Evolutionary conservation across 1,284 basidiomycete species (phyloP).

Genomic region (Sphaerobolus stellatus): DNA sequence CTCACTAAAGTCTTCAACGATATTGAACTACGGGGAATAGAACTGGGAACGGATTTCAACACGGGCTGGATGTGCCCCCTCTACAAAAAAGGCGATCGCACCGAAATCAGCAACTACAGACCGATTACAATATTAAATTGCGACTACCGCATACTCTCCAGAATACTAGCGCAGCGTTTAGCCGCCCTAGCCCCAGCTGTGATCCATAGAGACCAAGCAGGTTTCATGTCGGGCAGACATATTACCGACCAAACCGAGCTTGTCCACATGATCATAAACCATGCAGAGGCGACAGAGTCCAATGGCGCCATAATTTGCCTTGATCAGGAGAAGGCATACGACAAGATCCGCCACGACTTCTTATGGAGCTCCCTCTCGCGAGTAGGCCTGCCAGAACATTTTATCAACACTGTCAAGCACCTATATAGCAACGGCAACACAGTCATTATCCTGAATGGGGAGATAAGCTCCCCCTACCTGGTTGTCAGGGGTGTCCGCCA

Average conservation of each 20-base stretch:
- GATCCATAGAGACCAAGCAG: neutral
- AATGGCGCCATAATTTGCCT: neutral
- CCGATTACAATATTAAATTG: neutral
- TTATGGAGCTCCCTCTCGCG: neutral
- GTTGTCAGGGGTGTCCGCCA: constrained; percentile 4
- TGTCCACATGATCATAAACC: neutral
- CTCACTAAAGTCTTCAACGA: constrained; percentile 13
- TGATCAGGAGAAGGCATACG: neutral
- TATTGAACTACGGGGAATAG: constrained; percentile 15
- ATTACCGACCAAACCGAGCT: neutral
- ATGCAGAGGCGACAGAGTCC: neutral
- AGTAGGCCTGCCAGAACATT: neutral
- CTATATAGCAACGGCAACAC: neutral
- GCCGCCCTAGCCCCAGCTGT: neutral
- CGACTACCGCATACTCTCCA: neutral
- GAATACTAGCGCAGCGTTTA: neutral
- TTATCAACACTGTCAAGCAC: neutral
- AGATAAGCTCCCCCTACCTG: neutral
- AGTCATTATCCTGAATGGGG: neutral
- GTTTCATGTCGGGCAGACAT: neutral
- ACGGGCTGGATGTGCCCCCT: constrained; percentile 24
- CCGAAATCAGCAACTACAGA: neutral
- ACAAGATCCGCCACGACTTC: neutral
- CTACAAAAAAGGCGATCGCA: neutral
- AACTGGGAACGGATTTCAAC: constrained; percentile 19